Percentiles rank a stretch among this genome's conserved stretches.
Conservation (phyloP, 2,329 filamentous ascomycete genomes). For the Atkinsonella hypoxylon region DNA sequence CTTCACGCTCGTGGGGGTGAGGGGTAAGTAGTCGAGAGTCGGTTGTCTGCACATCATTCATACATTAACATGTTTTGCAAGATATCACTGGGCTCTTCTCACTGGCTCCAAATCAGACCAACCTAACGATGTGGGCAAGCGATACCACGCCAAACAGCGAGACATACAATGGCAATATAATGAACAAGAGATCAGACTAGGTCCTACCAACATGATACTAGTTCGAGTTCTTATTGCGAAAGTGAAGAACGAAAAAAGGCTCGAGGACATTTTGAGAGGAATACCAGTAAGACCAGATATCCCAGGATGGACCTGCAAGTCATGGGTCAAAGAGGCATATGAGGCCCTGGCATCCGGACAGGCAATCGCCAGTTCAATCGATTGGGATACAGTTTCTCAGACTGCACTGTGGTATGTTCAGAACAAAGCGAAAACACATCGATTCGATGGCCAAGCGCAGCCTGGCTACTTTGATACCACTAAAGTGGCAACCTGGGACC, state of each 20-base stretch:
- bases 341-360: slow-evolving; percentile 4
- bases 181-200: not conserved
- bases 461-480: not conserved
- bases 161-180: not conserved
- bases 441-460: slow-evolving; percentile 3
- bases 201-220: slow-evolving; percentile 9
- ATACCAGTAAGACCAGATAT: slow-evolving; percentile 18
- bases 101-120: not conserved
- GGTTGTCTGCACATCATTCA: too few relatives aligned
- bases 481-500: not conserved
- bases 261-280: slow-evolving; percentile 18
- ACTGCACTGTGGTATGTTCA: slow-evolving; percentile 1
- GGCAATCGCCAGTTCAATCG: not conserved
- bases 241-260: slow-evolving; percentile 15
- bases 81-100: slow-evolving; percentile 3
- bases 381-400: not conserved
- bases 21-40: too few relatives aligned
- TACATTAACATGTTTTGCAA: not conserved
- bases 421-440: not conserved
- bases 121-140: not conserved
- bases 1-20: too few relatives aligned
- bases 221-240: slow-evolving; percentile 19
- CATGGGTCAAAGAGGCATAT: slow-evolving; percentile 30
- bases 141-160: not conserved
- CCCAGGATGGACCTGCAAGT: slow-evolving; percentile 30